Conservation (phyloP, 2,329 filamentous ascomycete species). For the Arachnopeziza araneosa region DNA sequence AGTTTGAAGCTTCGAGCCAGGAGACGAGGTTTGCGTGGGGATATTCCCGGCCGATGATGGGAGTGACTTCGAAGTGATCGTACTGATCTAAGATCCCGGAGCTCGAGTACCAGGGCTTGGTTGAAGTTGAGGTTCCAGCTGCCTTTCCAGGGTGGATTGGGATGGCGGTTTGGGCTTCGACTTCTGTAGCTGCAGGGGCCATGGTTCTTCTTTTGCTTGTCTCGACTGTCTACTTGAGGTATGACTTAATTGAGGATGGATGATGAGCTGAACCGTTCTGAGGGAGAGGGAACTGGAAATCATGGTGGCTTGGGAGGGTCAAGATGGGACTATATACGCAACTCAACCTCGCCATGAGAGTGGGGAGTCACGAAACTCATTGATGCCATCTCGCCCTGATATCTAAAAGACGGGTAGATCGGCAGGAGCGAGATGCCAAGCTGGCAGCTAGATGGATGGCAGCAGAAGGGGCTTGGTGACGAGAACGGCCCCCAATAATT, state of each 20-base stretch:
- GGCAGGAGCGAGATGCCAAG: not conserved
- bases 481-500: not conserved
- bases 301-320: constrained; percentile 1
- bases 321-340: not conserved
- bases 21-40: constrained; percentile 34
- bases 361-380: not conserved
- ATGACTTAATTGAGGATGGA: constrained; percentile 5
- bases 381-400: not conserved
- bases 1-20: not conserved
- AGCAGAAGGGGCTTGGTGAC: not conserved
- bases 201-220: constrained; percentile 1
- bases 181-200: constrained; percentile 16
- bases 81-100: constrained; percentile 26
- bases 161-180: constrained; percentile 7
- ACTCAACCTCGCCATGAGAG: not conserved
- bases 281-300: constrained; percentile 13
- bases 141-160: constrained; percentile 7
- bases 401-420: not conserved
- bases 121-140: constrained; percentile 5
- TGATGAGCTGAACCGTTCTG: constrained; percentile 6
- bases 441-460: not conserved
- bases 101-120: constrained; percentile 21
- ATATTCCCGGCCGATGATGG: constrained; percentile 43
- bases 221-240: not conserved
- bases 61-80: constrained; percentile 36